Base-by-base conservation (phyloP, 1,284 basidiomycete genomes). In the Leccinum pachyderme region DNA sequence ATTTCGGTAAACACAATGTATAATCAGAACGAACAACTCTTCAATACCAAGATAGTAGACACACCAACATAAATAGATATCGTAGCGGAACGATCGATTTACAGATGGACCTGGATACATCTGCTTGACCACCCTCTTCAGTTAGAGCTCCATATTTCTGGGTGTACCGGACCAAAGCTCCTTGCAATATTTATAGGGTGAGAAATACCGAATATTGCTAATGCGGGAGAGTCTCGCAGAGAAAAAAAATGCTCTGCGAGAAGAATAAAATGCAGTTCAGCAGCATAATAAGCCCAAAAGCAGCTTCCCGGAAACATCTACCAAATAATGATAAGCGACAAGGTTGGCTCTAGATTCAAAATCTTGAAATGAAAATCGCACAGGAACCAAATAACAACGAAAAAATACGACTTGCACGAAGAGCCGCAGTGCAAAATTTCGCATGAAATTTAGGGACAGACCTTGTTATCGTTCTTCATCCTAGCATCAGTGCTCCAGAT, bases 141-240 rank as follows among this genome's bases (percentile, higher is more conserved):
- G 11, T 27, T 28, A 4, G n/a, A 51, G 27, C 3, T 28, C 27
- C 8, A n/a, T n/a, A n/a, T n/a, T n/a, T n/a, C n/a, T n/a, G n/a
- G n/a, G n/a, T n/a, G 48, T 45, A 27, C 22, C 28, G 32, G 35
- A 32, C 33, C n/a, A 13, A 27, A 25, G 7, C 7, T 12, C 22
- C 22, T 32, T 35, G 39, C 11, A 45, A 24, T 22, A 39, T 5
- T 47, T 44, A 32, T 44, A 55, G 0, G 47, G 56, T 52, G 57
- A 55, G 53, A 63, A 67, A 48, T 25, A 31, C 53, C 53, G 12
- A 39, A 31, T n/a, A n/a, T n/a, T n/a, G n/a, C n/a, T 13, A 28
- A 43, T 24, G 35, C 39, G 35, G 27, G 44, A 31, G 2, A 49
- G 28, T 39, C 18, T 49, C 22, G 29, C 39, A 46, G 24, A 4